Base-by-base conservation (phyloP, 345 rosid species). In the Salix udensis region DNA sequence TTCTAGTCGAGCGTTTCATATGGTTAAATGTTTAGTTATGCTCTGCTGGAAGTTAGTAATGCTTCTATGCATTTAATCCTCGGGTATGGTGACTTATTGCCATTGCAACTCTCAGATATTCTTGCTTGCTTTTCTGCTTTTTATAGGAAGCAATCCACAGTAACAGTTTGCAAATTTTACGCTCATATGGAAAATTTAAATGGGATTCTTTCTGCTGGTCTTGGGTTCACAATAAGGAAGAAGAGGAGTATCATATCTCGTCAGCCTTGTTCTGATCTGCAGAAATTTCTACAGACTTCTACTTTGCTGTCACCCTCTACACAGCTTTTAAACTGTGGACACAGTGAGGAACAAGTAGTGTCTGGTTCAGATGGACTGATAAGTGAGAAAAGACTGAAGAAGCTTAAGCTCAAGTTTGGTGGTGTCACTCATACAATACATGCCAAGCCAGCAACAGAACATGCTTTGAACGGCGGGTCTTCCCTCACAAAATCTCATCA, bases 381-480 rank as follows among this genome's bases (percentile, higher is more conserved):
- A 62, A 68, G 74, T 73, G 68, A 73, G 71, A 81, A 64, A 26
- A 72, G 34, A 74, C 37, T 37, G 23, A 72, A 62, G 74, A 81
- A 81, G 77, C 80, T 81, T 36, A 81, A 81, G 69, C 77, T 81
- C 67, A 81, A 77, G 72, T 74, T 81, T 37, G 84, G 84, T 24
- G 84, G 84, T 39, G 67, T 77, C 37, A 73, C 77, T 73, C 80
- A 72, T 46, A 76, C 80, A 7, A 73, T 81, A 71, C 80, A 77
- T 39, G 30, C 84, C 36, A 76, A 77, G 31, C 42, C 76, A 67
- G 67, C 70, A 13, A 36, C 71, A 44, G 80, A 64, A 72, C 34
- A 61, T 77, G 65, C 23, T 21, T 42, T 61, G 21, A 34, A 36
- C 62, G 75, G 15, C 15, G 70, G 48, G 50, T 30, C 73, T 31